Evolutionary conservation across 2,329 filamentous ascomycete species (phyloP), one percentile per base, ranked within the genome.

Genomic region (Fusarium sp.): DNA sequence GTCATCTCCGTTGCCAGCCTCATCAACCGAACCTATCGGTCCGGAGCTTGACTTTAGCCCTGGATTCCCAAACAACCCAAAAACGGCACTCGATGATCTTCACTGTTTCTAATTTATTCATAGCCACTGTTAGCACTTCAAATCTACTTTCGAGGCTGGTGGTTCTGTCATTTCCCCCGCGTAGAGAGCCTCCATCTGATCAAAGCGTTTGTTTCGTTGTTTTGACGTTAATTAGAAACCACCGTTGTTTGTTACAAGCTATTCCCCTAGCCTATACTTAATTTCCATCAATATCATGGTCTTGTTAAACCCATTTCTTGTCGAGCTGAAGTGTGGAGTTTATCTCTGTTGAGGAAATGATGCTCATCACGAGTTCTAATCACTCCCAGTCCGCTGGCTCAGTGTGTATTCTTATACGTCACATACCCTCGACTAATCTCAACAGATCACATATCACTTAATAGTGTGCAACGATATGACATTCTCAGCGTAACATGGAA

Each of bases 131-230:
- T 41, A 33, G 63, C 37, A 33, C 48, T n/a, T 44, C 37, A 23
- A 66, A 66, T 25, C 19, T 33, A 54, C 37, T 61, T 46, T 67
- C 54, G 37, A 66, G 63, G 64, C 41, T n/a, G 45, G 38, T 33
- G 42, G 18, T 25, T 48, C 37, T 35, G 35, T 41, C 51, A 37
- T 49, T 49, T 25, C 56, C 59, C 57, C 64, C 33, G 29, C 33
- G 38, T 46, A 29, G 33, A 33, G 37, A 57, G 45, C 58, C 44
- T 51, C 25, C 38, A n/a, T 23, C 27, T 69, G 66, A 69, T 63
- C 66, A 69, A 69, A 63, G 66, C 66, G 57, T 64, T 51, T 51
- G 66, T 69, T 69, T 69, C 64, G 25, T 21, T n/a, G 49, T 69
- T 69, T 69, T 56, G 51, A 54, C 61, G 49, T 42, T 59, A 8